Evolutionary conservation across 192 early-diverging fungal species (phyloP).

Genomic region (Entrophospora sp.): DNA sequence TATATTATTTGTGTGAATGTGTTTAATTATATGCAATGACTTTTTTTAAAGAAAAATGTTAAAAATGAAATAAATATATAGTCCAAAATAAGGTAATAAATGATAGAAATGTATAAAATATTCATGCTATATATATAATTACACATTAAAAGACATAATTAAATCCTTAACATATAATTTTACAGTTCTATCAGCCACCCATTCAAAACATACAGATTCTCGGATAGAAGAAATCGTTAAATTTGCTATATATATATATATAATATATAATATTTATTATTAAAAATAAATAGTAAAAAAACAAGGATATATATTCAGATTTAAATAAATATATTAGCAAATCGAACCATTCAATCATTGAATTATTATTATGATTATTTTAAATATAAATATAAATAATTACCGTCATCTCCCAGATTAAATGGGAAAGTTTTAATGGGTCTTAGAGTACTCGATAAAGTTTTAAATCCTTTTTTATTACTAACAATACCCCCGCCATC

Average conservation of each 20-base stretch:
- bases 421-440: conserved; percentile 23
- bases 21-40: too few relatives aligned
- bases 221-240: conserved; percentile 25
- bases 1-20: too few relatives aligned
- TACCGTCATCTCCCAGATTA: conserved; percentile 25
- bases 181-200: conserved; percentile 39
- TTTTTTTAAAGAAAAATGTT: too few relatives aligned
- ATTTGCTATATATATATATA: not conserved
- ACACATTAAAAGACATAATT: conserved; percentile 54
- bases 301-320: too few relatives aligned
- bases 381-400: too few relatives aligned
- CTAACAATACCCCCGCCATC: too few relatives aligned
- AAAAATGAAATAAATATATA: too few relatives aligned
- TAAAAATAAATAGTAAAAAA: not conserved
- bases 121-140: not conserved
- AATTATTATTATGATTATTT: too few relatives aligned
- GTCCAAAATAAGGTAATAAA: too few relatives aligned
- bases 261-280: not conserved
- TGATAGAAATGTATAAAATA: too few relatives aligned
- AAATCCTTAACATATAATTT: conserved; percentile 40
- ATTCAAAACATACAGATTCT: conserved; percentile 37
- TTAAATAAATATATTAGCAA: too few relatives aligned
- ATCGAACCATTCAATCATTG: too few relatives aligned
- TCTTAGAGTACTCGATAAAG: conserved; percentile 6
- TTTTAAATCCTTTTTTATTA: conserved; percentile 14